Base-by-base conservation (phyloP, 768 basidiomycete species). In the Kwoniella bestiolae region DNA sequence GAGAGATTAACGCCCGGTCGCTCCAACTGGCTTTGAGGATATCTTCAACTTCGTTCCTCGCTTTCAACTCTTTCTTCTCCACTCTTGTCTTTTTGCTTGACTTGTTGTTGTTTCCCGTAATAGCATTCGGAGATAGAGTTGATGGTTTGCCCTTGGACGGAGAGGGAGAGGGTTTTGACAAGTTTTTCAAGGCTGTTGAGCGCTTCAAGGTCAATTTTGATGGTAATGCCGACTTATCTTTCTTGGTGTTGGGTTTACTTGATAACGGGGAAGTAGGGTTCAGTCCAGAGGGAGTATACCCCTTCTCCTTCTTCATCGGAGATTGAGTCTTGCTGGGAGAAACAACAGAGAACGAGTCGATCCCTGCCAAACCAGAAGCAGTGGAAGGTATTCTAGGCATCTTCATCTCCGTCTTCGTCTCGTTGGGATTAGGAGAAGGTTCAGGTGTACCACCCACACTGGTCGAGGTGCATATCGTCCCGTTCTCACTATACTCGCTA, bases 21-120 rank as follows among this genome's bases (percentile, higher is more conserved):
- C 60, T 58, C 72, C 72, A 74, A 58, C 66, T 68, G 3, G 72
- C 72, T 52, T 71, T 65, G 1, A 71, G 56, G 25, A 74, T 74
- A 55, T 69, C 64, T 32, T 70, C 66, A 14, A 73, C 69, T 51
- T 70, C 51, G 34, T 68, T 61, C 29, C 60, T 53, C 9, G 64
- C 66, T 38, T 49, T 32, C 7, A 64, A 44, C 21, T 62, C 55
- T 56, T 67, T 68, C 6, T 60, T 51, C 44, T 69, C 55, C 14
- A 23, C 25, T 35, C 56, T 44, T 12, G 52, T 32, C 35, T 68
- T 70, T 64, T 67, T 45, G 51, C 31, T 25, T 49, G 55, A 32
- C 45, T 51, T 41, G n/a, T n/a, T n/a, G n/a, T 34, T 32, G 38
- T 52, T 14, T 21, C 3, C 49, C 38, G 32, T 38, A 0, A 31